Percentiles rank a stretch among this genome's conserved stretches.
These are phyloP conservation scores for Lentinula detonsa DNA, from an alignment of 768 basidiomycete genomes.

Conservation along the genomic window DNA sequence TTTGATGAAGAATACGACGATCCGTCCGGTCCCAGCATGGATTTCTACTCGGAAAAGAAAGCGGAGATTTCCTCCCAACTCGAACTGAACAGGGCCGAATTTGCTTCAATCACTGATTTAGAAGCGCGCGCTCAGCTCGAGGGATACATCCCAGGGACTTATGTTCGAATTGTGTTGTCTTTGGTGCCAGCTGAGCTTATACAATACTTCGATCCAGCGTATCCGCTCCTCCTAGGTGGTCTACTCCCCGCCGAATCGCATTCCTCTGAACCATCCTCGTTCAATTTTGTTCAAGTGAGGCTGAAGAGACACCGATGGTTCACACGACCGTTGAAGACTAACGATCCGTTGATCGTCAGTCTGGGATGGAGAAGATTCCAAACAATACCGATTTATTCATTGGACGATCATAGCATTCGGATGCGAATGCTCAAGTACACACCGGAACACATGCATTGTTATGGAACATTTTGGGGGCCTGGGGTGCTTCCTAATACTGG, in stretches of 20 bases:
- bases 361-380: constrained; percentile 99
- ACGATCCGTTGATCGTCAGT: constrained; percentile 94
- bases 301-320: constrained; percentile 98
- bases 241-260: constrained; percentile 85
- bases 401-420: constrained; percentile 96
- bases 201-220: constrained; percentile 86
- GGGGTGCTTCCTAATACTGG: constrained; percentile 90
- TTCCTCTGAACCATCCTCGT: constrained; percentile 19
- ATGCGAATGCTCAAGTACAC: constrained; percentile 99
- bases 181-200: constrained; percentile 88
- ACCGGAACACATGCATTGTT: constrained; percentile 99
- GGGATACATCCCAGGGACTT: constrained; percentile 85
- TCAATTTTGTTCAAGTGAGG: constrained; percentile 91
- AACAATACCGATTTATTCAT: constrained; percentile 87
- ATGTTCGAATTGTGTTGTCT: constrained; percentile 86
- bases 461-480: constrained; percentile 95
- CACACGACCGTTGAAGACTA: constrained; percentile 86
- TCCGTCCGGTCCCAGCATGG: constrained; percentile 62
- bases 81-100: constrained; percentile 79
- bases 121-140: constrained; percentile 81
- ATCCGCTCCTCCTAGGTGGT: constrained; percentile 90
- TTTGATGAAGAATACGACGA: constrained; percentile 98
- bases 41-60: constrained; percentile 91
- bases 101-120: constrained; percentile 61
- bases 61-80: constrained; percentile 85